Evolutionary conservation across 495 filamentous ascomycete genomes (phyloP), one percentile per base, ranked within the genome.

Genomic region (Bathelium albidoporum): DNA sequence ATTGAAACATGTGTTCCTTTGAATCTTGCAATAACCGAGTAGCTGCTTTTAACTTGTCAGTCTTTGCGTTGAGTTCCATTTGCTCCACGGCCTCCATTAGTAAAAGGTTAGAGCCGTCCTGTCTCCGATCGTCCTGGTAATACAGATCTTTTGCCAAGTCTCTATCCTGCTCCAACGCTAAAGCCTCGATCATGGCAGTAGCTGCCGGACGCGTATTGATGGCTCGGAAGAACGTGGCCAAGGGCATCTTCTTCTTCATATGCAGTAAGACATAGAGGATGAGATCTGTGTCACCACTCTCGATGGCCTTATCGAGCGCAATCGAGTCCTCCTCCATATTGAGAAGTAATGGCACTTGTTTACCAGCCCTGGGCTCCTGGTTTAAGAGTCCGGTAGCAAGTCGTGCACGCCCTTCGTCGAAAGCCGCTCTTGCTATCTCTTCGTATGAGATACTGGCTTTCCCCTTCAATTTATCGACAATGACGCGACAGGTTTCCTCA

Each of bases 281-380:
- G 20, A 98, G 81, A 69, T 98, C 94, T 0, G 91, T 89, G 72
- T 98, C 94, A 39, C 95, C 95, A 64, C 89, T 94, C 70, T 96
- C 90, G 62, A 97, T 90, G 31, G 94, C 94, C 72, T 97, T 98
- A 76, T 98, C 94, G 2, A 98, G 86, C 0, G 94, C 94, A 11
- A 97, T 84, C 62, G 91, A 89, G 66, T 96, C 94, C 73, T 97
- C 92, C 70, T 95, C 91, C 91, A 97, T 97, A 69, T 81, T 89
- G 20, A 98, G 77, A 9, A 98, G 80, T n/a, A 98, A 79, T 0
- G 95, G 94, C 2, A 98, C 95, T 76, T 98, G 94, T 64, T 91
- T 90, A 3, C 93, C 94, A 1, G 91, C 94, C 63, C 92, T 85
- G 24, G 91, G 89, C 70, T 98, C 94, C 69, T 96, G 88, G 72